Evolutionary conservation across 1,284 basidiomycete species (phyloP).

Genomic region (Coriolopsis trogii): DNA sequence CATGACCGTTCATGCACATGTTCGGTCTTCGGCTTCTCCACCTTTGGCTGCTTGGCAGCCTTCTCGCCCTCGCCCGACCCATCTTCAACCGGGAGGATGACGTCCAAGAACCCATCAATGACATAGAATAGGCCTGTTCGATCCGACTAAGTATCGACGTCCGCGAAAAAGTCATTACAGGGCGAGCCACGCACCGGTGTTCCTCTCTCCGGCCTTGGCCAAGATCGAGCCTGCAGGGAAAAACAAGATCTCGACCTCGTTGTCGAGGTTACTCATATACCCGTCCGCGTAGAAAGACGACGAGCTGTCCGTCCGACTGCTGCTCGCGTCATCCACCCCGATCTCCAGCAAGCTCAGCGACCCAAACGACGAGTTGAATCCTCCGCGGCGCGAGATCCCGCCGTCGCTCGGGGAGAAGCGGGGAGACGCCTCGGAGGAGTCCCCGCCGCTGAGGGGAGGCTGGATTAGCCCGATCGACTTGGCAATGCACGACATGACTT

Average conservation of each 20-base stretch:
- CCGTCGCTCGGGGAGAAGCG: constrained; percentile 57
- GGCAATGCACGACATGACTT: constrained; percentile 96
- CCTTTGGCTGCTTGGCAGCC: constrained; percentile 14
- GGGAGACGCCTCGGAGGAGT: constrained; percentile 69
- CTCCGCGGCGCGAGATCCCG: constrained; percentile 41
- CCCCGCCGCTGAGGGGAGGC: constrained; percentile 68
- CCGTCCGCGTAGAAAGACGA: constrained; percentile 60
- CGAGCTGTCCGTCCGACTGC: constrained; percentile 55
- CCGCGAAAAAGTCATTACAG: neutral
- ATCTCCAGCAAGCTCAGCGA: constrained; percentile 83
- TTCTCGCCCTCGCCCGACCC: constrained; percentile 12
- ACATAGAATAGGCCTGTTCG: constrained; percentile 90
- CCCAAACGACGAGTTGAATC: constrained; percentile 83
- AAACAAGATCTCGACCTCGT: constrained; percentile 95
- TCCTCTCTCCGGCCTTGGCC: constrained; percentile 88
- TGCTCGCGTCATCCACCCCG: constrained; percentile 62
- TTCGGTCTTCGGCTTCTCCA: constrained; percentile 17
- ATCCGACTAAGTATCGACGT: neutral
- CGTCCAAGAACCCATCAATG: constrained; percentile 96
- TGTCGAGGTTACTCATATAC: constrained; percentile 82
- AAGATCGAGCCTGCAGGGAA: constrained; percentile 88
- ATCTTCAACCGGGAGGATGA: constrained; percentile 69
- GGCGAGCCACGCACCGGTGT: constrained; percentile 61
- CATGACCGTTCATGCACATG: constrained; percentile 9
- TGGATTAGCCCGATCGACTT: constrained; percentile 97